Conservation (phyloP, 140 eudicot genomes). For the Oenanthe javanica region DNA sequence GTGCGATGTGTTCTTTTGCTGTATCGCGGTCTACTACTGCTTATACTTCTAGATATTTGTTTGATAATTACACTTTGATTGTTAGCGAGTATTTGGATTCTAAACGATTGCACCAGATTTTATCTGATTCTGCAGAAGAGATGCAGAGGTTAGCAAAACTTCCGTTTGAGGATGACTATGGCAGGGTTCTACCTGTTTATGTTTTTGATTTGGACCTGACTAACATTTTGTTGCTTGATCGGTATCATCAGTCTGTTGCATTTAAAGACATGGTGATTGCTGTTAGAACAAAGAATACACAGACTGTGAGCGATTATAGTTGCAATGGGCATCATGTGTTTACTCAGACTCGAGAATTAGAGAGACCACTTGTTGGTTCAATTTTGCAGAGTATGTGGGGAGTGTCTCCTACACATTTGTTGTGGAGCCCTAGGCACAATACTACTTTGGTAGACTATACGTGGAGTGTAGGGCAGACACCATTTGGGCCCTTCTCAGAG, state of each 20-base stretch:
- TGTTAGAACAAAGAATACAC: constrained; percentile 78
- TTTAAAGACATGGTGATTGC: constrained; percentile 96
- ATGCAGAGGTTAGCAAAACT: constrained; percentile 59
- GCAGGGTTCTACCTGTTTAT: constrained; percentile 77
- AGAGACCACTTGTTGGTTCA: constrained; percentile 86
- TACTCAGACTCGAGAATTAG: constrained; percentile 80
- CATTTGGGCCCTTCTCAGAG: constrained; percentile 96
- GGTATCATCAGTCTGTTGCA: constrained; percentile 89
- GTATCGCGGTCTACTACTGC: constrained; percentile 52
- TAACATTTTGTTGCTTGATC: constrained; percentile 68
- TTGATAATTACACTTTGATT: constrained; percentile 88
- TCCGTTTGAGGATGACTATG: constrained; percentile 65
- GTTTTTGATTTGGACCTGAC: constrained; percentile 73
- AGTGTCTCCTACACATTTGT: constrained; percentile 77
- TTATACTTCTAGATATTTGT: constrained; percentile 87
- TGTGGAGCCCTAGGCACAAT: constrained; percentile 94
- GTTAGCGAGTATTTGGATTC: constrained; percentile 93
- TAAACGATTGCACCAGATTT: constrained; percentile 64
- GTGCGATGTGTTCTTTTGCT: constrained; percentile 79
- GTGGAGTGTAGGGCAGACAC: constrained; percentile 95
- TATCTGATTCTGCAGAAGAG: constrained; percentile 63
- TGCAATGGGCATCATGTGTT: constrained; percentile 92
- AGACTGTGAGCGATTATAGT: constrained; percentile 88
- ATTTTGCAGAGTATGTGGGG: constrained; percentile 98
- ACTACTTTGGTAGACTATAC: constrained; percentile 80